phyloP scores from a whole-genome alignment of 1,284 basidiomycete genomes.

The Heimioporus punctisporus region DNA sequence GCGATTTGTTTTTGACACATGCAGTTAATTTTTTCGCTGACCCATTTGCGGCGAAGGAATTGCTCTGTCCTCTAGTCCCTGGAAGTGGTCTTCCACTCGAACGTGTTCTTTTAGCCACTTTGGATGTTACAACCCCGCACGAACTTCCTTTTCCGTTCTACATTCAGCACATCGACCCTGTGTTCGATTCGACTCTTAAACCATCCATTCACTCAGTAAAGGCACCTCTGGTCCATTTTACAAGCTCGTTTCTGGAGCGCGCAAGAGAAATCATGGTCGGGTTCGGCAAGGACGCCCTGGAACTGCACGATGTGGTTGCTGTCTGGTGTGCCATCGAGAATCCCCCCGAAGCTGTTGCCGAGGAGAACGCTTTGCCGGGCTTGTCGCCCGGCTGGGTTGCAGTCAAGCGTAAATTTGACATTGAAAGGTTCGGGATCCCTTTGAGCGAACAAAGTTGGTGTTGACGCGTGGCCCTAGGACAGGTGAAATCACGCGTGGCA shows the following conservation, averaged over 20 bases:
- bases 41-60: slow-evolving; percentile 79
- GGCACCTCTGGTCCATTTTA: slow-evolving; percentile 70
- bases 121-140: slow-evolving; percentile 84
- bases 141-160: slow-evolving; percentile 75
- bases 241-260: slow-evolving; percentile 76
- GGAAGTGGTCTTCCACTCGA: slow-evolving; percentile 55
- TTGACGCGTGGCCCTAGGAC: slow-evolving; percentile 28
- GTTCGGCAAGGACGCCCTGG: slow-evolving; percentile 82
- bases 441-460: not conserved
- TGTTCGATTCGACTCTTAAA: slow-evolving; percentile 48
- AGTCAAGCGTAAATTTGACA: slow-evolving; percentile 56
- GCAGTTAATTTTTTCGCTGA: slow-evolving; percentile 95
- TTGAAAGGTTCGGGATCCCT: slow-evolving; percentile 58
- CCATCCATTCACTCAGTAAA: slow-evolving; percentile 51
- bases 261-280: slow-evolving; percentile 72
- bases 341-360: slow-evolving; percentile 44
- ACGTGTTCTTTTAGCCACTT: slow-evolving; percentile 72
- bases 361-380: slow-evolving; percentile 22
- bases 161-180: slow-evolving; percentile 51
- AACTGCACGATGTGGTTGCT: slow-evolving; percentile 83
- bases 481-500: slow-evolving; percentile 68
- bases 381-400: slow-evolving; percentile 55
- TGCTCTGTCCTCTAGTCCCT: slow-evolving; percentile 46
- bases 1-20: slow-evolving; percentile 3
- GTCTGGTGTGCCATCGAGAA: slow-evolving; percentile 81